A percentile compares a stretch with the other conserved stretches of the same genome.
These are phyloP conservation scores for Acanthochlamys bracteata DNA, from an alignment of 106 monocot genomes.

Conservation along the genomic window DNA sequence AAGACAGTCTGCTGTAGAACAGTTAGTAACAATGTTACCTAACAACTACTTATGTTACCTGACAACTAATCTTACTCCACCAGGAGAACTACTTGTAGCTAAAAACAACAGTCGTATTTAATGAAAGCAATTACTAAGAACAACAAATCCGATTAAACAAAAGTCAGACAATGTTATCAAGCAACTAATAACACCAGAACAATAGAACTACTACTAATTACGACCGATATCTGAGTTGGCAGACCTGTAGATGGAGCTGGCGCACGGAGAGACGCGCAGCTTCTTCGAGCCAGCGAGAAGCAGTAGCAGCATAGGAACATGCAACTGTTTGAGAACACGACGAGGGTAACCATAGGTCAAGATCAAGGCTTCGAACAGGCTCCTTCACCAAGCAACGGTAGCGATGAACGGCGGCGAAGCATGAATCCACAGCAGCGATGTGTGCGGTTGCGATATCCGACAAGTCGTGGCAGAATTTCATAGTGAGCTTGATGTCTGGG, in stretches of 20 bases:
- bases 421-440: background rate
- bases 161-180: no score
- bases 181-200: no score
- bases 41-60: no score
- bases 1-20: no score
- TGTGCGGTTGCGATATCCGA: background rate
- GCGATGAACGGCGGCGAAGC: background rate
- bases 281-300: background rate
- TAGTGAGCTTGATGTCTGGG: background rate
- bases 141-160: no score
- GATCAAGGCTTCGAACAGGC: background rate
- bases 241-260: background rate
- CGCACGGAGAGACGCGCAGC: background rate
- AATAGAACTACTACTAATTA: no score
- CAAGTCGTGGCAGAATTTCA: background rate
- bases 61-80: no score
- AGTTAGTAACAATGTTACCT: no score
- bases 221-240: no score
- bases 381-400: background rate
- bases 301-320: background rate
- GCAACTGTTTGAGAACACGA: background rate
- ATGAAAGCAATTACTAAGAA: no score
- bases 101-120: no score
- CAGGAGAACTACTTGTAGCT: no score
- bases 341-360: background rate